Conservation (phyloP, 2,329 filamentous ascomycete species). For the Incumbomyces lentus region DNA sequence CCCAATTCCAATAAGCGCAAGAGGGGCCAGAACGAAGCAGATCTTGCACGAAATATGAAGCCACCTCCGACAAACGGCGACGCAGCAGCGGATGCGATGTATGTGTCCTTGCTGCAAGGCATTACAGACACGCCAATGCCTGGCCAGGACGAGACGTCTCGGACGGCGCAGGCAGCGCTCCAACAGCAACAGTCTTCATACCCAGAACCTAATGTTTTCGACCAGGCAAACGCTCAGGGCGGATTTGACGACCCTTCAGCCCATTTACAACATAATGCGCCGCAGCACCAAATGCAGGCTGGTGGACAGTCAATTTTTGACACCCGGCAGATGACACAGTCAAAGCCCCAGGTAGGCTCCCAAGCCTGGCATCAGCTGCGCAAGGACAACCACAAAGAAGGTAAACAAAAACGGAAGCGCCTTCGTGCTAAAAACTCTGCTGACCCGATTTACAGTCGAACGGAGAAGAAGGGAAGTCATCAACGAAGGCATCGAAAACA, state of each 20-base stretch:
- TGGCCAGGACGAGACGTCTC: constrained; percentile 28
- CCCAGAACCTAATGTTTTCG: constrained; percentile 31
- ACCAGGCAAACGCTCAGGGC: constrained; percentile 19
- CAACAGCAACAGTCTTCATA: constrained; percentile 36
- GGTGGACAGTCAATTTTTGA: constrained; percentile 34
- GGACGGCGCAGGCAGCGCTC: constrained; percentile 38
- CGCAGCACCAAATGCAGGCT: constrained; percentile 31
- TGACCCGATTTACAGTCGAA: constrained; percentile 56
- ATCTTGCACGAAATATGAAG: constrained; percentile 13
- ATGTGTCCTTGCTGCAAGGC: constrained; percentile 39
- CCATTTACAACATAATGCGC: constrained; percentile 22
- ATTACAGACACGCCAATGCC: constrained; percentile 40
- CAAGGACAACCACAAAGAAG: constrained; percentile 98
- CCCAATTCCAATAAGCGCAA: constrained; percentile 21
- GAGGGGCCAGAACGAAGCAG: constrained; percentile 15
- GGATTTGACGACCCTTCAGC: constrained; percentile 12
- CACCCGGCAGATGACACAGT: constrained; percentile 27
- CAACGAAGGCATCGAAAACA: constrained; percentile 96
- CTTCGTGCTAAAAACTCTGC: neutral
- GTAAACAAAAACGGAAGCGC: constrained; percentile 40
- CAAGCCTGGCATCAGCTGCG: constrained; percentile 97
- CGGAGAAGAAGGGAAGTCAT: constrained; percentile 94
- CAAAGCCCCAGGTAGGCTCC: constrained; percentile 85
- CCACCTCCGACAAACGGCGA: constrained; percentile 15
- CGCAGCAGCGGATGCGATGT: constrained; percentile 13